A percentile compares a stretch with the other conserved stretches of the same genome.
Evolutionary conservation across 495 filamentous ascomycete species (phyloP).

Genomic region (Hypoxylon intermedium): DNA sequence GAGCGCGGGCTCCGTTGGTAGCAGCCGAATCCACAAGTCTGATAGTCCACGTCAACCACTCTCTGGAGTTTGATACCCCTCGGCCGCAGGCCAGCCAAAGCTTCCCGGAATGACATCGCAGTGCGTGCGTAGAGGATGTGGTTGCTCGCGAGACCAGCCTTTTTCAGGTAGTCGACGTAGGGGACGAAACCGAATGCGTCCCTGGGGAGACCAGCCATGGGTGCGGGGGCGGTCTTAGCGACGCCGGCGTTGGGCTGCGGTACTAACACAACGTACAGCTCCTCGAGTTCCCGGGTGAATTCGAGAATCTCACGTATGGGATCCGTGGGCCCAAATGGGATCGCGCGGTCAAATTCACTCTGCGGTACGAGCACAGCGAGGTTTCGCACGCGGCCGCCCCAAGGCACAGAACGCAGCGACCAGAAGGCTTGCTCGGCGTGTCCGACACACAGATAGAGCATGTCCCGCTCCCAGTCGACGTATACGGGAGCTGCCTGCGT

Average conservation of each 20-base stretch:
- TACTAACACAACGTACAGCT: constrained; percentile 23
- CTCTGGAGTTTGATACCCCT: constrained; percentile 20
- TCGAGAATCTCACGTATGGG: constrained; percentile 29
- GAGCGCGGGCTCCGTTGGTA: constrained; percentile 9
- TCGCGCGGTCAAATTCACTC: constrained; percentile 25
- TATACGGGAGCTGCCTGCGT: constrained; percentile 11
- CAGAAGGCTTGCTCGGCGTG: constrained; percentile 33
- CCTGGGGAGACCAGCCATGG: constrained; percentile 4
- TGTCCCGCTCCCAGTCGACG: constrained; percentile 27
- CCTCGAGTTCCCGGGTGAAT: constrained; percentile 16
- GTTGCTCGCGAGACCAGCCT: constrained; percentile 15
- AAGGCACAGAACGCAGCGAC: constrained; percentile 20
- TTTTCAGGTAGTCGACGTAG: constrained; percentile 28
- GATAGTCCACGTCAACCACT: constrained; percentile 31
- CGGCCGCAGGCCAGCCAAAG: background rate
- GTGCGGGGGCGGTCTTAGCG: background rate
- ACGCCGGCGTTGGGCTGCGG: constrained; percentile 2
- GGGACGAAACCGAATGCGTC: constrained; percentile 26
- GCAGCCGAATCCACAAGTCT: constrained; percentile 14
- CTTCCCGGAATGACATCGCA: constrained; percentile 23
- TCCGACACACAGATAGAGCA: constrained; percentile 29
- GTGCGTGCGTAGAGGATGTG: constrained; percentile 26
- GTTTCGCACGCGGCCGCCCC: constrained; percentile 13
- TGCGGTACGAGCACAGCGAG: constrained; percentile 27
- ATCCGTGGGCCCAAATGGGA: constrained; percentile 26